Evolutionary conservation across 257 asterid species (phyloP), one percentile per base, ranked within the genome.

Genomic region (Parsonsia alboflavescens): DNA sequence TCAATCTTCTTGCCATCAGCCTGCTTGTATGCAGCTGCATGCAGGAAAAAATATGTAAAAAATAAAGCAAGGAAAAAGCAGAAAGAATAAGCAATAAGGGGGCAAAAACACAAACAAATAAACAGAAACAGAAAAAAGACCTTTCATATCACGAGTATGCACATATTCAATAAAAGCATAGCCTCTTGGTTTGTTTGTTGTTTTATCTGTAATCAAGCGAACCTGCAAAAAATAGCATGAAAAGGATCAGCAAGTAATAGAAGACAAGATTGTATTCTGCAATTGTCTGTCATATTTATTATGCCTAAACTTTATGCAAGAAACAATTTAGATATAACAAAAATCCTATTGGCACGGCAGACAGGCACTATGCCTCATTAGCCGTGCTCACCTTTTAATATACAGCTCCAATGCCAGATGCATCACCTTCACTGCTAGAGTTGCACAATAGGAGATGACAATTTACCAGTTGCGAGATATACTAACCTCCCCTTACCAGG

Each of bases 401-500:
- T 67, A 88, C 91, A 88, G 94, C 98, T 88, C 87, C 96, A 93
- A 87, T 84, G 92, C 89, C 79, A 90, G 96, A 92, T 69, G 96
- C 91, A 85, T 89, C 99, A 90, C 91, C 96, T 82, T 87, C 96
- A 95, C 89, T 81, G 93, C 96, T 84, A 88, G 93, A 85, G 89
- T 88, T 86, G 92, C 88, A 85, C 82, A 85, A 89, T 85, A 87
- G 84, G 82, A 74, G 88, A 71, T 91, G 93, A 90, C 87, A 86
- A 84, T 84, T 84, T 88, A 94, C 93, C 96, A 88, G 85, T 88
- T 79, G 86, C 88, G 78, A 85, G 53, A 81, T 79, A 86, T 75
- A 84, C 92, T 92, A 90, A 82, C 86, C 81, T 85, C 99, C 97
- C 97, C 99, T 95, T 90, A 95, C 97, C 99, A 89, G 99, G 98